Base-by-base conservation (phyloP, 495 filamentous ascomycete species). In the Aspergillus hancockii region DNA sequence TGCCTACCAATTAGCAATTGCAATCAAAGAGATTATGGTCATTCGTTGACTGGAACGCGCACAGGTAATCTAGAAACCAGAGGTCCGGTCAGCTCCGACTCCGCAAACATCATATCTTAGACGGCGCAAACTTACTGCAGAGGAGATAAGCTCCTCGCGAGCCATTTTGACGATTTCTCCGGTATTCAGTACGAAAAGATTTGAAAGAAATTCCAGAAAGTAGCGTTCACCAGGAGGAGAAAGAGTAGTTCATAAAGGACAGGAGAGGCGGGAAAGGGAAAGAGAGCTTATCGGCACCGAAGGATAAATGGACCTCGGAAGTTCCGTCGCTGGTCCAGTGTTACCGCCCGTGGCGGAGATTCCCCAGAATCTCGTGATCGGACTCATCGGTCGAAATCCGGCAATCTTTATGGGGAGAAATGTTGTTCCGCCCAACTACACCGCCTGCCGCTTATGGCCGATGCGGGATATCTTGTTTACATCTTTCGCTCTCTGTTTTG, bases 81-180 rank as follows among this genome's bases (percentile, higher is more conserved):
- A 40, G 53, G 66, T 49, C 64, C 56, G 49, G 59, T 67, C 57
- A 67, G 62, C 62, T 63, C 57, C 50, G 49, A 59, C 40, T 61
- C 57, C 58, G 49, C 53, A 57, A 55, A 49, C 41, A 57, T 32
- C 21, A 57, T 21, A 58, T 36, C 41, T 3, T 34, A 40, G 51
- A 51, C 22, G 50, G 21, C 50, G 56, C 52, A 55, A 28, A 81
- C 85, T 75, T 81, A 91, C 87, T 69, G 91, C 91, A 66, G 90
- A 93, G 64, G 85, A 76, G 68, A 96, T 87, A 59, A 95, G 75
- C 70, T 95, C 90, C 85, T 95, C 91, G 60, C 91, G 89, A 67
- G 87, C 78, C 89, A 92, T 92, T 58, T 55, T 83, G 69, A 58
- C 61, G 52, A 59, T 54, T 68, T 60, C 59, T 61, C 34, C 38